Evolutionary conservation across 768 basidiomycete species (phyloP).

Genomic region (Kondoa malvinella): DNA sequence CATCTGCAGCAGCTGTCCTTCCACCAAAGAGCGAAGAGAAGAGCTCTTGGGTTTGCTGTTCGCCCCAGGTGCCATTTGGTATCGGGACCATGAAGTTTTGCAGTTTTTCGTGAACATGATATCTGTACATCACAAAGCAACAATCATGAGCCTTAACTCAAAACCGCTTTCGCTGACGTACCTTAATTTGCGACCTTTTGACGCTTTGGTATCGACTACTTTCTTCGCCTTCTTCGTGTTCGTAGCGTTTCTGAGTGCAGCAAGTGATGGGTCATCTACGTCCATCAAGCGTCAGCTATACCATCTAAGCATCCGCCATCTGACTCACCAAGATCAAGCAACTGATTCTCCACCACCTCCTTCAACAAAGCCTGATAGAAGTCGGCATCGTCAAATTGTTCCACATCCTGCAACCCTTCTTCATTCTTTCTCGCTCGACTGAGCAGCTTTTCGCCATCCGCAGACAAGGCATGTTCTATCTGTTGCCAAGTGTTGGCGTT

Average conservation of each 20-base stretch:
- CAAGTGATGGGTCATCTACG: constrained; percentile 25
- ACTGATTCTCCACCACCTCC: constrained; percentile 58
- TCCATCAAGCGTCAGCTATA: not conserved
- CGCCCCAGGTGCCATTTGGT: constrained; percentile 55
- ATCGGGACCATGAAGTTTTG: constrained; percentile 95
- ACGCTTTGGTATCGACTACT: constrained; percentile 78
- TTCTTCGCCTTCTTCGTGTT: constrained; percentile 44
- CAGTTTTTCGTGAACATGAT: constrained; percentile 86
- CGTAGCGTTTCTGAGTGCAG: constrained; percentile 18
- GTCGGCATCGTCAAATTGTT: constrained; percentile 68
- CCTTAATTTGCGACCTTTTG: constrained; percentile 85
- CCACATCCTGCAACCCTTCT: constrained; percentile 17
- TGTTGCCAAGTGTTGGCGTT: constrained; percentile 37
- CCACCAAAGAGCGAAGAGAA: constrained; percentile 69
- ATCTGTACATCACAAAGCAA: constrained; percentile 36
- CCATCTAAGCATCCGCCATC: no score
- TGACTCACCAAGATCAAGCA: constrained; percentile 22
- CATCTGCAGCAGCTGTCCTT: not conserved
- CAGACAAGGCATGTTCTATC: constrained; percentile 22
- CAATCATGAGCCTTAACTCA: no score
- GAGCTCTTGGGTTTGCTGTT: constrained; percentile 87
- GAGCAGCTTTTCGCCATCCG: constrained; percentile 36
- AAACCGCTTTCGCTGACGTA: no score
- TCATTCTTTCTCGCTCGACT: constrained; percentile 41
- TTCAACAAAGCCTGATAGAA: constrained; percentile 84